Evolutionary conservation across 306 rosid species (phyloP), one percentile per base, ranked within the genome.

Genomic region (Prinsepia uniflora): DNA sequence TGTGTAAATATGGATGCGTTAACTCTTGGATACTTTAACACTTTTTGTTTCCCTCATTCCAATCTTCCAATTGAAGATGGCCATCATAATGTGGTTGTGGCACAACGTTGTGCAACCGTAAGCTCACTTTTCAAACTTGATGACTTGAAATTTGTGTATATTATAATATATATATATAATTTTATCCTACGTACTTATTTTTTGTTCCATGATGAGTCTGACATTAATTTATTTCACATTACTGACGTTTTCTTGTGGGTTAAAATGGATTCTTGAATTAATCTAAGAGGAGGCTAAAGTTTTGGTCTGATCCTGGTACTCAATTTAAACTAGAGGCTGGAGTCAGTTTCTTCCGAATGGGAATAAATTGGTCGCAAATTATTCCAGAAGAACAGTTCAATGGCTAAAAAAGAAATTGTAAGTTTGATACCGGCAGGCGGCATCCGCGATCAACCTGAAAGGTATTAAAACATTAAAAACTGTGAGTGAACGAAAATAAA

Each of bases 241-340:
- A 24, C 30, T 68, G 17, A 44, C n/a, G n/a, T n/a, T n/a, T n/a
- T 42, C 67, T 49, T 36, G 63, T 58, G 68, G 63, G 69, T 61
- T 1, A 14, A 75, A 63, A 48, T 58, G 62, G 65, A 60, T 54
- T 70, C 69, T 81, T 84, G 72, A 70, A 55, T 63, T 75, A 71
- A 61, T 83, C 84, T 77, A 88, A 94, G 98, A 83, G 88, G 86
- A 90, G 98, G 81, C 77, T 94, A 76, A 90, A 87, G 88, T 94
- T 94, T 90, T 94, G 98, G 98, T 87, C 98, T 50, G 97, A 94
- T 80, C 97, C 98, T 77, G 98, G 90, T 83, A 83, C 83, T 67
- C 97, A 94, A 80, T 76, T 94, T 63, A 86, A 87, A 49, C 77
- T 90, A 75, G 86, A 76, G 74, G 89, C 98, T 17, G 98, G 98